phyloP scores from a whole-genome alignment of 164 flowering plant genomes.

The Macadamia integrifolia region DNA sequence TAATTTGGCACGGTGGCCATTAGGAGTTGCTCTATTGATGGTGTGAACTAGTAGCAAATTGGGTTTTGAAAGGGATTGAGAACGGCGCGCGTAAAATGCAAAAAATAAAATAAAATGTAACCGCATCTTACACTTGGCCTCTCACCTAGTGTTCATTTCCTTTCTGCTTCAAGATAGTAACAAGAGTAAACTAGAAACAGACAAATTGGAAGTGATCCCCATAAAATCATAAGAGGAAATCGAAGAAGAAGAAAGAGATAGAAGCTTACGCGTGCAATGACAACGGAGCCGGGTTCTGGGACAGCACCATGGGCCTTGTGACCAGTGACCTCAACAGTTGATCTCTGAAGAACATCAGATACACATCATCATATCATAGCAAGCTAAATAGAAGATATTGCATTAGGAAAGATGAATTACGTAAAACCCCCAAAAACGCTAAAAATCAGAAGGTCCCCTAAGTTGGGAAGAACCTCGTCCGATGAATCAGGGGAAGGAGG shows the following conservation, averaged over 20 bases:
- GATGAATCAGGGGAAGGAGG: slow-evolving; percentile 48
- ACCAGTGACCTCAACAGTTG: slow-evolving; percentile 72
- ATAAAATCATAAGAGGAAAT: not conserved
- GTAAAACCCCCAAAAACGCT: slow-evolving; percentile 4
- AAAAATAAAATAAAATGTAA: too few species aligned
- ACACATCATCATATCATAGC: not conserved
- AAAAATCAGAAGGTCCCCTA: not conserved
- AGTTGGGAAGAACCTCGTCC: slow-evolving; percentile 44
- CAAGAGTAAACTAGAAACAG: not conserved
- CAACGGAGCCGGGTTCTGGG: slow-evolving; percentile 75
- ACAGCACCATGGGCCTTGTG: slow-evolving; percentile 86
- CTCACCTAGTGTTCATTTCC: too few species aligned
- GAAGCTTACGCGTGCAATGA: slow-evolving; percentile 66
- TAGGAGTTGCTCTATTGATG: too few species aligned
- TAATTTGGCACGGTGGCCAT: too few species aligned
- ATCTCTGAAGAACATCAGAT: slow-evolving; percentile 38
- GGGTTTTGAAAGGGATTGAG: too few species aligned
- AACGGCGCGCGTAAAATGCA: too few species aligned
- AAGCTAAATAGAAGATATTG: not conserved
- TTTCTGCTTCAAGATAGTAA: not conserved
- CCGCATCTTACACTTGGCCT: too few species aligned
- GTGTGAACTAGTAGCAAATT: too few species aligned
- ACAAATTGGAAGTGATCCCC: not conserved
- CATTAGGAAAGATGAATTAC: not conserved
- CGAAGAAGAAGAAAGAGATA: not conserved